phyloP scores from a whole-genome alignment of 1,284 basidiomycete species.

The Ustilago vetiveriae region DNA sequence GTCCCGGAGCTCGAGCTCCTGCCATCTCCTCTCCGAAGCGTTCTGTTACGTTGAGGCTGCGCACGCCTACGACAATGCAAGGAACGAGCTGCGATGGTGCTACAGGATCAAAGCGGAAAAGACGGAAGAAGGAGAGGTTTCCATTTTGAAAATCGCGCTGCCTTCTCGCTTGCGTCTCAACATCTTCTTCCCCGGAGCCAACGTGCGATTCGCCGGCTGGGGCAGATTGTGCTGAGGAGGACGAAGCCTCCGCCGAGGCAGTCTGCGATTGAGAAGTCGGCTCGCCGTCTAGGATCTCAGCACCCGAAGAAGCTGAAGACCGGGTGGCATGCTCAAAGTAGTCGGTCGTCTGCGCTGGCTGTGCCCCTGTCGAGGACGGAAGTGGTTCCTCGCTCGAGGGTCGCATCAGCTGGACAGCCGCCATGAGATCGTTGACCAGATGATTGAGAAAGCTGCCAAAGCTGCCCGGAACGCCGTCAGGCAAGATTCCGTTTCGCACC shows the following conservation, averaged over 20 bases:
- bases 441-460: constrained; percentile 61
- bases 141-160: constrained; percentile 55
- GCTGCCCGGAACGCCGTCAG: constrained; percentile 53
- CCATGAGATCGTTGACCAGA: constrained; percentile 51
- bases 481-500: constrained; percentile 46
- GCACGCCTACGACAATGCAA: constrained; percentile 63
- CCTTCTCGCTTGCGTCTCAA: constrained; percentile 40
- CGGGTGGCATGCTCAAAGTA: constrained; percentile 38
- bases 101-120: constrained; percentile 59
- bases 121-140: constrained; percentile 63
- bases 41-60: constrained; percentile 56
- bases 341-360: constrained; percentile 22
- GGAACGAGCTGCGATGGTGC: constrained; percentile 51
- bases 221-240: background rate
- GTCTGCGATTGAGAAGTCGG: constrained; percentile 1
- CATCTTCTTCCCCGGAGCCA: constrained; percentile 2
- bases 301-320: constrained; percentile 20
- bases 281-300: constrained; percentile 38
- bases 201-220: background rate
- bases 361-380: constrained; percentile 6
- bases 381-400: constrained; percentile 19
- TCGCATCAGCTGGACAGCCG: constrained; percentile 50
- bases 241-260: background rate
- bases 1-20: constrained; percentile 13
- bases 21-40: constrained; percentile 38